phyloP scores from a whole-genome alignment of 164 flowering plant species.

The Akebia trifoliata region DNA sequence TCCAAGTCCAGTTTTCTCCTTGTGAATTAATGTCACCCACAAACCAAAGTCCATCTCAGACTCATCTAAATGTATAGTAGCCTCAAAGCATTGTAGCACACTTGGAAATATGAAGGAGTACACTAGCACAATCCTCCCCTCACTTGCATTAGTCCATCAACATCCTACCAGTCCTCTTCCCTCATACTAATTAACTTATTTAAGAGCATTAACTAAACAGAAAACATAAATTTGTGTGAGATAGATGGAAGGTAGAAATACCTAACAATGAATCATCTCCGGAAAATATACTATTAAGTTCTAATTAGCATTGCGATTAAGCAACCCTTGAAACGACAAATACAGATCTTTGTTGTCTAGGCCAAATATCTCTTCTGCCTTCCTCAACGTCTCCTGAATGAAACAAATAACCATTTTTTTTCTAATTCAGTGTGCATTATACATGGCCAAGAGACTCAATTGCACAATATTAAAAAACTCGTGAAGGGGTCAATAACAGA shows the following conservation, averaged over 20 bases:
- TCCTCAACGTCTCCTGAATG: slow-evolving; percentile 77
- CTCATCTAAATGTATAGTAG: too few species aligned
- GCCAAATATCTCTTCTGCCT: slow-evolving; percentile 94
- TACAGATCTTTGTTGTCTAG: slow-evolving; percentile 82
- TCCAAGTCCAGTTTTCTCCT: too few species aligned
- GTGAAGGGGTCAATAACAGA: not conserved
- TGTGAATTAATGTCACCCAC: too few species aligned
- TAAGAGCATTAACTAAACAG: not conserved
- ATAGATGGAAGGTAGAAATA: slow-evolving; percentile 1
- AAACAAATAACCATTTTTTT: not conserved
- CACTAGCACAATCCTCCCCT: too few species aligned
- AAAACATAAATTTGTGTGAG: not conserved
- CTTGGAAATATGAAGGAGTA: too few species aligned
- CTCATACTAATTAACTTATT: not conserved
- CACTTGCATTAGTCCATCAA: too few species aligned
- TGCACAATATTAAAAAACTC: not conserved
- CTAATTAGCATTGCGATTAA: slow-evolving; percentile 57
- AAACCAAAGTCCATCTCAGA: too few species aligned
- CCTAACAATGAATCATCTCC: slow-evolving; percentile 4
- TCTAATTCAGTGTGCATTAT: not conserved
- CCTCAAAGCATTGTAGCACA: too few species aligned
- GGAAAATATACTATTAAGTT: not conserved
- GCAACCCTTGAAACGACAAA: slow-evolving; percentile 79
- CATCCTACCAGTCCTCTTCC: too few species aligned
- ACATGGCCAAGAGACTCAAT: not conserved